phyloP scores from a whole-genome alignment of 2,329 filamentous ascomycete genomes.

The Venturiaceae sp. region DNA sequence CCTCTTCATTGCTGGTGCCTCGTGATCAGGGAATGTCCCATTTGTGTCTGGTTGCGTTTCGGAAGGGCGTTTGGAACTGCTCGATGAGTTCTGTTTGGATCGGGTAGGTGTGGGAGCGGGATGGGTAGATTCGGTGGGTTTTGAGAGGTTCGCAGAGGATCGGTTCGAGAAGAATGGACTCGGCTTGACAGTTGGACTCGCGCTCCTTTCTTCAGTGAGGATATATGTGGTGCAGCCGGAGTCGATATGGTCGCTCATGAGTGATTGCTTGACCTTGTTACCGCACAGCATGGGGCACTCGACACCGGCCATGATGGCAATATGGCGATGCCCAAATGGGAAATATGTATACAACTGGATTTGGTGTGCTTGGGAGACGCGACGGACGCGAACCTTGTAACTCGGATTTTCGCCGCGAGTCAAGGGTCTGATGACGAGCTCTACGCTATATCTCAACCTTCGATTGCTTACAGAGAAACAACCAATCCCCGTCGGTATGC shows the following conservation, averaged over 20 bases:
- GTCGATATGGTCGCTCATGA: conserved; percentile 89
- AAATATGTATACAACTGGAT: background rate
- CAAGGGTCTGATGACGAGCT: background rate
- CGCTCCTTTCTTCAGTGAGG: background rate
- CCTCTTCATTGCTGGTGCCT: conserved; percentile 6
- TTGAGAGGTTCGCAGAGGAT: conserved; percentile 18
- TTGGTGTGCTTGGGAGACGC: background rate
- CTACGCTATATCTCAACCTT: background rate
- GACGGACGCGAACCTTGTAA: background rate
- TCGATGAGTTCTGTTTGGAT: background rate
- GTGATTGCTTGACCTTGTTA: conserved; percentile 30
- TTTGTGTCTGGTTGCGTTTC: conserved; percentile 14
- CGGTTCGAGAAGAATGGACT: conserved; percentile 43
- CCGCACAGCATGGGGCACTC: background rate
- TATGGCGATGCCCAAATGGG: background rate
- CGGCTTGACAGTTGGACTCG: background rate
- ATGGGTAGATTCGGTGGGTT: background rate
- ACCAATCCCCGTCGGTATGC: background rate
- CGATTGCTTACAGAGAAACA: background rate
- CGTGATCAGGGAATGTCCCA: background rate
- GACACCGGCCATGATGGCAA: background rate
- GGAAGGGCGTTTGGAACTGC: conserved; percentile 16
- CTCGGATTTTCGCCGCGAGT: background rate
- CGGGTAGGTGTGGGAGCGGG: background rate
- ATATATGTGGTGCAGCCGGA: conserved; percentile 55